A percentile compares a stretch with the other conserved stretches of the same genome.
These are phyloP conservation scores for Pseudomicrostroma phylloplanum DNA, from an alignment of 1,284 basidiomycete species.

Conservation along the genomic window DNA sequence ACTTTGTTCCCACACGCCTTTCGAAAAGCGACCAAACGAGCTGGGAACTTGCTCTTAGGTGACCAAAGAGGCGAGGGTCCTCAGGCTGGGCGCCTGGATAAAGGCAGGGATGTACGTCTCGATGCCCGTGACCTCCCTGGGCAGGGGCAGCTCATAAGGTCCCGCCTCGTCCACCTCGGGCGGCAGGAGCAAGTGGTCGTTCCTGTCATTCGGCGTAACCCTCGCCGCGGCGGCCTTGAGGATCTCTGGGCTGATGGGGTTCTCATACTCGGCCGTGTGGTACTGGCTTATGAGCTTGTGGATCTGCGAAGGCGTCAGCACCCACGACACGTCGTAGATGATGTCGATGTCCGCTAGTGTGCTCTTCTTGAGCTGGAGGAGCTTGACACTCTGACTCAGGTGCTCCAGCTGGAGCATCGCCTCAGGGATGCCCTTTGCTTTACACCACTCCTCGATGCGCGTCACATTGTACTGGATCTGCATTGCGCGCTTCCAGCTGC, in stretches of 20 bases:
- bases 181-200: slow-evolving; percentile 48
- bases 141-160: slow-evolving; percentile 48
- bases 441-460: slow-evolving; percentile 77
- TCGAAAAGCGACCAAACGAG: too few species aligned
- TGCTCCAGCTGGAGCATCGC: slow-evolving; percentile 95
- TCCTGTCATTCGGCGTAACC: slow-evolving; percentile 49
- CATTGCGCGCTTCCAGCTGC: slow-evolving; percentile 89
- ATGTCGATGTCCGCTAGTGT: slow-evolving; percentile 72
- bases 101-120: slow-evolving; percentile 50
- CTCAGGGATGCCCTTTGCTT: slow-evolving; percentile 82
- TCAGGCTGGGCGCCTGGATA: slow-evolving; percentile 44
- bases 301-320: slow-evolving; percentile 97
- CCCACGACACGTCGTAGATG: slow-evolving; percentile 98
- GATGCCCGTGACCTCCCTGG: slow-evolving; percentile 49
- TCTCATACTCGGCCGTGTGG: slow-evolving; percentile 94
- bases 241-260: slow-evolving; percentile 50
- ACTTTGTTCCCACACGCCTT: too few species aligned
- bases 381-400: slow-evolving; percentile 97
- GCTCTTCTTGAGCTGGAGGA: slow-evolving; percentile 96
- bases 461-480: slow-evolving; percentile 51
- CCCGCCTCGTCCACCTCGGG: slow-evolving; percentile 51
- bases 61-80: slow-evolving; percentile 43
- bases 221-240: slow-evolving; percentile 49
- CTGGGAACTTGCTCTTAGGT: too few species aligned
- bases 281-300: slow-evolving; percentile 98